Percentiles rank a stretch among this genome's conserved stretches.
Evolutionary conservation across 2,329 filamentous ascomycete species (phyloP).

Genomic region (Trichoderma semiorbis): DNA sequence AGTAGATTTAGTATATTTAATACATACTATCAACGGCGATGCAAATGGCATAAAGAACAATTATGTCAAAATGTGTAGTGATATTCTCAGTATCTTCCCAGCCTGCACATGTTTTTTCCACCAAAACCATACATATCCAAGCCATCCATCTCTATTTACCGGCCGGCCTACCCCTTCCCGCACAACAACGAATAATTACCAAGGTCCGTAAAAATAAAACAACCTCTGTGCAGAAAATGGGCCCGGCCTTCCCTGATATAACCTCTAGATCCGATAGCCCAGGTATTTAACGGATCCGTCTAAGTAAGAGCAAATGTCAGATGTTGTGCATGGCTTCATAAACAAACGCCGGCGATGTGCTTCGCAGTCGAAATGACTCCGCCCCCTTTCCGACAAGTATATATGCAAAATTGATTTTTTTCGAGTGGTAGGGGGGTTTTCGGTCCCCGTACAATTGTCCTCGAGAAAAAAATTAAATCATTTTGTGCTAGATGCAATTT

Average conservation of each 20-base stretch:
- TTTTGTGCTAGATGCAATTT: conserved; percentile 7
- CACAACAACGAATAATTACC: neutral
- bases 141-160: neutral
- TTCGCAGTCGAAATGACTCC: conserved; percentile 2
- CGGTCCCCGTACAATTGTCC: neutral
- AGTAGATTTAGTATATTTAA: neutral
- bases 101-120: neutral
- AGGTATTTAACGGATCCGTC: conserved; percentile 1
- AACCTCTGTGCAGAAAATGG: neutral
- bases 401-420: neutral
- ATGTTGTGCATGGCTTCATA: conserved; percentile 11
- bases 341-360: conserved; percentile 10
- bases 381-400: neutral
- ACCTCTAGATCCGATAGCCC: conserved; percentile 5
- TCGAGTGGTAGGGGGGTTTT: neutral
- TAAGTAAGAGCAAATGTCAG: neutral
- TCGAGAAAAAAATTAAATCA: neutral
- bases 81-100: neutral
- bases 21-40: neutral
- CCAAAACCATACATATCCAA: conserved; percentile 8
- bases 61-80: neutral
- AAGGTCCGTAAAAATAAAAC: neutral
- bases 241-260: neutral
- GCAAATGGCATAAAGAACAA: neutral
- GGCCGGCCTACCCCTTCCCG: neutral